phyloP scores from a whole-genome alignment of 2,329 filamentous ascomycete species.

The Colletotrichum sp. region DNA sequence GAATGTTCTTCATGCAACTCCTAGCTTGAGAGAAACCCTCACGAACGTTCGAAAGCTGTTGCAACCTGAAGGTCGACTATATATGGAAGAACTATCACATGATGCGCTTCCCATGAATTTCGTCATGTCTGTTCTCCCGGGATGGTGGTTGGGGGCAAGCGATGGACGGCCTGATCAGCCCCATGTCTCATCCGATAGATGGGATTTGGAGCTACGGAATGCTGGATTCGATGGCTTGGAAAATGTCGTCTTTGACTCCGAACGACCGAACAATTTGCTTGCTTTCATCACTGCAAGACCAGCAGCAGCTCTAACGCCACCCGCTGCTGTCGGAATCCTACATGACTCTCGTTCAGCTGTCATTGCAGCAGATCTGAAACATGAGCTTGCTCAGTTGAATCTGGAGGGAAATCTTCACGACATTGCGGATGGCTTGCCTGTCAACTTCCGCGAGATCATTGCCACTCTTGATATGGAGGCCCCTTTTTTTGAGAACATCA shows the following conservation, averaged over 20 bases:
- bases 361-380: not conserved
- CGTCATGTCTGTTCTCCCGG: constrained; percentile 31
- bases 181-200: constrained; percentile 26
- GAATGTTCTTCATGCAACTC: constrained; percentile 34
- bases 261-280: constrained; percentile 15
- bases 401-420: not conserved
- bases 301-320: not conserved
- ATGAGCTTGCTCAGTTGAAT: not conserved
- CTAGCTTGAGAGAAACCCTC: constrained; percentile 25
- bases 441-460: not conserved
- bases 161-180: constrained; percentile 32
- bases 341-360: not conserved
- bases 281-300: not conserved
- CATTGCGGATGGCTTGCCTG: not conserved
- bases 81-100: constrained; percentile 6
- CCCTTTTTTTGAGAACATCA: constrained; percentile 20
- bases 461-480: constrained; percentile 21
- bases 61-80: constrained; percentile 32
- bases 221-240: constrained; percentile 31
- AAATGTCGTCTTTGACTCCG: constrained; percentile 24
- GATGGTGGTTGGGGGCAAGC: constrained; percentile 39
- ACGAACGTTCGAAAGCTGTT: constrained; percentile 29
- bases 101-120: constrained; percentile 22
- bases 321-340: not conserved
- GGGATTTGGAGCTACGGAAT: constrained; percentile 28